Evolutionary conservation across 2,329 filamentous ascomycete genomes (phyloP), one percentile per base, ranked within the genome.

Genomic region (Annulohypoxylon truncatum): DNA sequence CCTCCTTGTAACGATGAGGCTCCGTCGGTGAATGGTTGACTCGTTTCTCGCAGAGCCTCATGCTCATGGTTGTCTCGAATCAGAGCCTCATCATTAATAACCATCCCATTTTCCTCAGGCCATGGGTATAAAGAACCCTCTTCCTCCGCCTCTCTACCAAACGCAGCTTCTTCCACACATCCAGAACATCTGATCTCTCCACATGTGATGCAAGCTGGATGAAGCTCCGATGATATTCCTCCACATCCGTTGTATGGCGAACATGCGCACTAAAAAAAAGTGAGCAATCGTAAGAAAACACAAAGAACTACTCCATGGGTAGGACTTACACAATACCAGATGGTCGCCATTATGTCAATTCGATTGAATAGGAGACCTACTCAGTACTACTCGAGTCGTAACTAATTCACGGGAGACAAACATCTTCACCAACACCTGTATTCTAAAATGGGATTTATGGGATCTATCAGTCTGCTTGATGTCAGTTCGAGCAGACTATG

Each of bases 321-420:
- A 29, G 3, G 40, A 61, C 63, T 62, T 59, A 66, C 63, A 46
- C 63, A 66, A 31, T 51, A 59, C 63, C 63, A 66, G 12, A 59
- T 1, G 7, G 40, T 44, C 3, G 22, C 18, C 29, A 38, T 38
- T 3, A 12, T 4, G n/a, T 22, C 50, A 18, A 50, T 20, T 15
- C 7, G 4, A 28, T 26, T 26, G n/a, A 13, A 31, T 18, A 12
- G 15, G 42, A 1, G 2, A 3, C 5, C 26, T 52, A 15, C n/a
- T n/a, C n/a, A n/a, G n/a, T n/a, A n/a, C 26, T 33, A 26, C 46
- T 28, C 24, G 24, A 35, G 10, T 46, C 10, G 31, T 44, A 2
- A 4, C 22, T 22, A 8, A 48, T 44, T 47, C 22, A 40, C 8
- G 13, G 24, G 28, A 33, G n/a, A n/a, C n/a, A 51, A 50, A 15